Evolutionary conservation across 257 asterid species (phyloP).

Genomic region (Linaria vulgaris): DNA sequence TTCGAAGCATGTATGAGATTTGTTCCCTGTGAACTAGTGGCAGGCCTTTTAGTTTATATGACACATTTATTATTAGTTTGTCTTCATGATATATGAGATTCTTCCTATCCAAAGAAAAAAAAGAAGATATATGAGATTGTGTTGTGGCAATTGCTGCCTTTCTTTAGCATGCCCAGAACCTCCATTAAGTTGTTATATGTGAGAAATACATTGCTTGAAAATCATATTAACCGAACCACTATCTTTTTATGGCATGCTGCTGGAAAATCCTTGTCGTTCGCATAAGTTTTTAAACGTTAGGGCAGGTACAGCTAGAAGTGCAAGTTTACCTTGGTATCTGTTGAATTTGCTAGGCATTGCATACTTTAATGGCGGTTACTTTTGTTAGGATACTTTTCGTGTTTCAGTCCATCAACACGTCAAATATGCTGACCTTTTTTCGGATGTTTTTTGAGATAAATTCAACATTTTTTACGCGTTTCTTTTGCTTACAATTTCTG

Average conservation of each 20-base stretch:
- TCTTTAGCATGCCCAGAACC: constrained; percentile 6
- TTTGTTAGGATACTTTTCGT: neutral
- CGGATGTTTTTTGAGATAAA: neutral
- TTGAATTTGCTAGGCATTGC: neutral
- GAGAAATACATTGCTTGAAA: constrained; percentile 10
- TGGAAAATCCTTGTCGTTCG: constrained; percentile 2
- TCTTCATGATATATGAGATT: constrained; percentile 17
- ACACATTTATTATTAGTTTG: constrained; percentile 2
- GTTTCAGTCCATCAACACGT: neutral
- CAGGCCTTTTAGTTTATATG: constrained; percentile 12
- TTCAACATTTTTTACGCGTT: neutral
- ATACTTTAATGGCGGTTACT: neutral
- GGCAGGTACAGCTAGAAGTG: neutral
- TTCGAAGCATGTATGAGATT: constrained; percentile 62
- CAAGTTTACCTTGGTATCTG: neutral
- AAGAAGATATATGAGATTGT: constrained; percentile 17
- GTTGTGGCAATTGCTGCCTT: constrained; percentile 3
- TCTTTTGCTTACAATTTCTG: neutral
- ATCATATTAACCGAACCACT: constrained; percentile 7
- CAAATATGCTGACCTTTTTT: neutral
- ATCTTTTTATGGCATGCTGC: neutral
- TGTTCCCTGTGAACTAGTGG: constrained; percentile 20
- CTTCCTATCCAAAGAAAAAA: too few species aligned
- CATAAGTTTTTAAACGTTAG: neutral
- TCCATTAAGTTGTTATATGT: neutral